Evolutionary conservation across 345 rosid species (phyloP).

Genomic region (Eucalyptus marginata): DNA sequence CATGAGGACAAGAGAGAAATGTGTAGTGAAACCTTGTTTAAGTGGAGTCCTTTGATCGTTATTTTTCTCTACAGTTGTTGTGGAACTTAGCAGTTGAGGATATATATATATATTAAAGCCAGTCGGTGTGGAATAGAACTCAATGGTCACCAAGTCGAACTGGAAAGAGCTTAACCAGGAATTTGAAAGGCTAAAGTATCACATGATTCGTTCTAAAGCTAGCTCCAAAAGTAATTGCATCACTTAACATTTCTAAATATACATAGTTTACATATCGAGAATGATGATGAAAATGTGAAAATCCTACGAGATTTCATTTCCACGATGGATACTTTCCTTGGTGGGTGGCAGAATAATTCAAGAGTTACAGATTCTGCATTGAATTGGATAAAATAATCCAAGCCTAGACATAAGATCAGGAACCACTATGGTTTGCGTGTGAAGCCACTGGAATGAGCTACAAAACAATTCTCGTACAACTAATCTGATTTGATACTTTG

Average conservation of each 20-base stretch:
- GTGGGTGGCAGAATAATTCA: no score
- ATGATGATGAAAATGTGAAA: no score
- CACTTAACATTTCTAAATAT: neutral
- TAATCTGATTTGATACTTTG: constrained; percentile 53
- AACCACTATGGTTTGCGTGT: no score
- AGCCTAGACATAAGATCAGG: no score
- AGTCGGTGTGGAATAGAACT: neutral
- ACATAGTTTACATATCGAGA: no score
- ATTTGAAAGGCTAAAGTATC: neutral
- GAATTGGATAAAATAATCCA: no score
- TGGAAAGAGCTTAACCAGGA: neutral
- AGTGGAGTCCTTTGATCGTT: neutral
- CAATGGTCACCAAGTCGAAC: accelerated
- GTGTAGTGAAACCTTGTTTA: neutral
- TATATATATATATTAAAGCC: no score
- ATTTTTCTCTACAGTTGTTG: neutral
- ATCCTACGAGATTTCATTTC: no score
- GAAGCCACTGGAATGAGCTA: neutral
- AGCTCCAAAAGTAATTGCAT: neutral
- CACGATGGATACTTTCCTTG: no score
- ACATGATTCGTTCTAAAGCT: neutral
- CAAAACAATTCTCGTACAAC: neutral
- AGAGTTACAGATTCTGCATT: no score
- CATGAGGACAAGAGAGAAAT: neutral
- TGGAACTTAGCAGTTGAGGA: neutral